Conservation (phyloP, 768 basidiomycete genomes). For the Lentinula aciculospora region DNA sequence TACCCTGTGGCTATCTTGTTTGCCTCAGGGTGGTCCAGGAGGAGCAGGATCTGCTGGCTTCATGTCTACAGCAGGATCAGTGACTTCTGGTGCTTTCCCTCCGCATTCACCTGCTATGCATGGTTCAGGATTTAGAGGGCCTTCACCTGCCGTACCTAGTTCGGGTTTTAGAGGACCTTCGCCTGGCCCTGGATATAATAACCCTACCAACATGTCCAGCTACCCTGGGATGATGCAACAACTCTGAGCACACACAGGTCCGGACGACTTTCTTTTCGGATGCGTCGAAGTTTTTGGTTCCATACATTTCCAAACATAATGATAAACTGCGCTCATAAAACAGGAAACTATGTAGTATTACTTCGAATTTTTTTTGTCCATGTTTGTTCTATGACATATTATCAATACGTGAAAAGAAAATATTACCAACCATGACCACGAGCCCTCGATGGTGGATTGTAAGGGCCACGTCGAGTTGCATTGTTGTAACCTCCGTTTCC, state of each 20-base stretch:
- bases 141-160: conserved; percentile 1
- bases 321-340: too few species aligned
- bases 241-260: neutral
- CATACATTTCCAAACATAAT: too few species aligned
- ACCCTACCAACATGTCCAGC: neutral
- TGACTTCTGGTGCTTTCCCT: neutral
- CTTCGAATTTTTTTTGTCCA: too few species aligned
- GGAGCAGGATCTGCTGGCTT: conserved; percentile 22
- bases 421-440: conserved; percentile 47
- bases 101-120: neutral
- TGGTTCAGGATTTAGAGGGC: neutral
- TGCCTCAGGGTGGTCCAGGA: conserved; percentile 23
- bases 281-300: neutral
- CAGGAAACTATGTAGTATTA: too few species aligned
- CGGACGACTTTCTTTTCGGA: neutral
- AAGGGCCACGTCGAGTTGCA: conserved; percentile 16
- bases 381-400: neutral
- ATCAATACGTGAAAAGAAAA: conserved; percentile 7
- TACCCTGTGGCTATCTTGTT: conserved; percentile 53
- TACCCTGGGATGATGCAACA: neutral
- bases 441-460: conserved; percentile 31
- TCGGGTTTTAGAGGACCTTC: neutral
- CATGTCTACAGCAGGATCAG: neutral
- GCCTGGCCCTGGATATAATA: neutral
- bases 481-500: conserved; percentile 16